phyloP scores from a whole-genome alignment of 2,329 filamentous ascomycete genomes.

The Calonectria multiphialidica region DNA sequence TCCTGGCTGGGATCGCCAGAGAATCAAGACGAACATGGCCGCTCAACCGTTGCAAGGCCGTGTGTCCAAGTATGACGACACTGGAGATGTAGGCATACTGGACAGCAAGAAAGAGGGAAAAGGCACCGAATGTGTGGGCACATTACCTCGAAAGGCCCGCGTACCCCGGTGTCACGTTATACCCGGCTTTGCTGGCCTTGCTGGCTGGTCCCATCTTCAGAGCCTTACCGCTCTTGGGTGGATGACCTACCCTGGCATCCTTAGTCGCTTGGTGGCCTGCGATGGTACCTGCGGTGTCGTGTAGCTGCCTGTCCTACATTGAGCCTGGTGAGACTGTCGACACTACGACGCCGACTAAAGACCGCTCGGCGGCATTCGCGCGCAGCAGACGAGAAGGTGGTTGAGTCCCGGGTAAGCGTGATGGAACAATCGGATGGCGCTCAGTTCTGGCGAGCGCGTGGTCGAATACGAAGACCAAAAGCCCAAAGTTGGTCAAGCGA shows the following conservation, averaged over 20 bases:
- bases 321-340: conserved; percentile 14
- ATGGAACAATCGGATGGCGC: conserved; percentile 16
- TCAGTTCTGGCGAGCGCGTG: conserved; percentile 6
- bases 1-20: conserved; percentile 13
- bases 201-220: conserved; percentile 13
- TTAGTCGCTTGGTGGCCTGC: conserved; percentile 21
- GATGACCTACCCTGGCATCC: conserved; percentile 23
- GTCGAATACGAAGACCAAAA: conserved; percentile 25
- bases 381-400: not conserved
- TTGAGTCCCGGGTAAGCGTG: not conserved
- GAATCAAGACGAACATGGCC: conserved; percentile 15
- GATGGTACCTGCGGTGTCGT: conserved; percentile 27
- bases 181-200: conserved; percentile 22
- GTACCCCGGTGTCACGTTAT: conserved; percentile 26
- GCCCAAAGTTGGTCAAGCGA: conserved; percentile 13
- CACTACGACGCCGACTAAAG: conserved; percentile 16
- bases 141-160: conserved; percentile 8
- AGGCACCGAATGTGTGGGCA: not conserved
- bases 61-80: conserved; percentile 23
- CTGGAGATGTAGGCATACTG: not conserved
- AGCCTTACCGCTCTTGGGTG: conserved; percentile 26
- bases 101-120: conserved; percentile 1
- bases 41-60: not conserved
- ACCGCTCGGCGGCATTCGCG: conserved; percentile 6
- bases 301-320: conserved; percentile 5